These are phyloP conservation scores for Dactylellina haptotyla DNA, from an alignment of 2,329 filamentous ascomycete species.

Conservation along the genomic window DNA sequence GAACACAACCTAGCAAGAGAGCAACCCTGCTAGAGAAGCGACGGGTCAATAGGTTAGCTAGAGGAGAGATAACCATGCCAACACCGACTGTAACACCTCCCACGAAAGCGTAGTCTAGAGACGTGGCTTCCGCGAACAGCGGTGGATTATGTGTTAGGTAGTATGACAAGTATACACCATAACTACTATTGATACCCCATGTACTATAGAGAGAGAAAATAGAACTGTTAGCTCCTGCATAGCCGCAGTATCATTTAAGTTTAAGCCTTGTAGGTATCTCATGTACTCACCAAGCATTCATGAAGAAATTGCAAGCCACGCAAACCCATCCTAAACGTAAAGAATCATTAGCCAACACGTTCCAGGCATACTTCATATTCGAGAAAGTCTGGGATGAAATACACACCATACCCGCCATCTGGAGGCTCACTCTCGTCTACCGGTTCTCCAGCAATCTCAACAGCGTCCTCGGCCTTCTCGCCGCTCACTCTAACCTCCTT, in stretches of 20 bases:
- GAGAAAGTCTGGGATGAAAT: constrained; percentile 58
- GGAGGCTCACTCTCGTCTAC: constrained; percentile 62
- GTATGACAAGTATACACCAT: constrained; percentile 80
- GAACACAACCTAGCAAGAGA: constrained; percentile 71
- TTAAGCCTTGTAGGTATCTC: not conserved
- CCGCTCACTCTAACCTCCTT: constrained; percentile 25
- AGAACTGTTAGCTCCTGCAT: constrained; percentile 6
- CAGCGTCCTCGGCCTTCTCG: constrained; percentile 4
- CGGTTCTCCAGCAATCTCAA: constrained; percentile 37
- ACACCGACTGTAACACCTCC: constrained; percentile 67
- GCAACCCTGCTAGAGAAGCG: constrained; percentile 72
- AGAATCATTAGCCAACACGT: too few relatives aligned
- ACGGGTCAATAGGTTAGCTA: constrained; percentile 72
- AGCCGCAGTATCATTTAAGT: not conserved
- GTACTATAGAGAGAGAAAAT: constrained; percentile 59
- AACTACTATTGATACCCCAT: constrained; percentile 66
- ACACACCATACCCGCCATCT: constrained; percentile 70
- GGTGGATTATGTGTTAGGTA: constrained; percentile 72
- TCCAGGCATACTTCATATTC: not conserved
- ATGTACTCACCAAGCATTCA: constrained; percentile 45
- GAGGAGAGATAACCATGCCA: constrained; percentile 72
- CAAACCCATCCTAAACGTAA: constrained; percentile 40
- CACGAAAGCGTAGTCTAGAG: constrained; percentile 79
- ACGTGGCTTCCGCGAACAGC: constrained; percentile 70
- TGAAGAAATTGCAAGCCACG: constrained; percentile 57